Evolutionary conservation across 371 early-diverging fungal genomes (phyloP).

Genomic region (Coemansia sp.): DNA sequence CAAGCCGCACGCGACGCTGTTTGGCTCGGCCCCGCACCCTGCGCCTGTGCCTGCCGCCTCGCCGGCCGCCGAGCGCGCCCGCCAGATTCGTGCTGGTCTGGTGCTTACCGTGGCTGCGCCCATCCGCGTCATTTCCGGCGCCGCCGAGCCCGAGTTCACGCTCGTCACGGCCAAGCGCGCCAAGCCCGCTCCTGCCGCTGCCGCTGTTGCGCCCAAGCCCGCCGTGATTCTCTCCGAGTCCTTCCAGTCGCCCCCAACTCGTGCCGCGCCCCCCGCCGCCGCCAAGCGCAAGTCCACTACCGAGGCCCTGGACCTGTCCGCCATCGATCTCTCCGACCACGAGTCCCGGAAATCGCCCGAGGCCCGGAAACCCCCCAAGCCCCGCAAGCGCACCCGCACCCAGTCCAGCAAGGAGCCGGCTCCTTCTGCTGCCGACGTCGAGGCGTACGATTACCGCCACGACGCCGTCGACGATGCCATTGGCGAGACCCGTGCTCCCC

Average conservation of each 20-base stretch:
- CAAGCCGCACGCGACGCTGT: conserved; percentile 55
- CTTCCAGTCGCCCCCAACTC: conserved; percentile 24
- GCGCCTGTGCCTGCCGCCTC: not conserved
- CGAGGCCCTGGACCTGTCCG: conserved; percentile 44
- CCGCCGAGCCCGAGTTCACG: conserved; percentile 27
- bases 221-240: conserved; percentile 38
- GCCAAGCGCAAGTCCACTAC: conserved; percentile 48
- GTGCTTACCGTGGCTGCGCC: conserved; percentile 48
- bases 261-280: conserved; percentile 23
- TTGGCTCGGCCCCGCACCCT: conserved; percentile 37
- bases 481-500: conserved; percentile 13
- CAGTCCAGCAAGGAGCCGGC: not conserved
- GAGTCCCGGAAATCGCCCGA: conserved; percentile 28
- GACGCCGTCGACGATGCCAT: conserved; percentile 16
- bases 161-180: conserved; percentile 21
- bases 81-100: conserved; percentile 47
- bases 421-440: conserved; percentile 6
- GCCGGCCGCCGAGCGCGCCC: conserved; percentile 30
- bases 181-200: conserved; percentile 22
- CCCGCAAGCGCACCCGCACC: conserved; percentile 1
- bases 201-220: conserved; percentile 1
- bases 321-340: conserved; percentile 33
- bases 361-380: conserved; percentile 1
- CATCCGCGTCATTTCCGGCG: conserved; percentile 28
- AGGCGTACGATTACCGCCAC: conserved; percentile 17